Evolutionary conservation across 306 rosid species (phyloP), one percentile per base, ranked within the genome.

Genomic region (Quercus bicolor): DNA sequence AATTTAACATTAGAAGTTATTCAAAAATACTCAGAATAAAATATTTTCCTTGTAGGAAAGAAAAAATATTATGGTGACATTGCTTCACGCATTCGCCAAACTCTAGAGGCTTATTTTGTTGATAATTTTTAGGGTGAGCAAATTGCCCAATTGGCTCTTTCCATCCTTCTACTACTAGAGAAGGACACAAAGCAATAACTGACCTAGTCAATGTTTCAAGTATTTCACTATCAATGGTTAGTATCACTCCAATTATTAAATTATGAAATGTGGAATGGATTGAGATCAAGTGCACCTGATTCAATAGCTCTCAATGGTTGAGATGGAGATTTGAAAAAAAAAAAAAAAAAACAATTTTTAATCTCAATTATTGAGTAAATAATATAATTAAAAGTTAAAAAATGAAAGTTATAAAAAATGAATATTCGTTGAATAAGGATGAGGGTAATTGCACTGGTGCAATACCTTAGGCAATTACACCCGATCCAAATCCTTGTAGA

Each of bases 1-100:
- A 0, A 56, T 7, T 28, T 4, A 31, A 68, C 71, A 6, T 11
- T 20, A 31, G 31, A 52, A 43, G 7, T 23, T 34, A 24, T 70
- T 69, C 9, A 43, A 28, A 70, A 24, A 57, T 37, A 56, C 54
- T 31, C 37, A 55, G 26, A 37, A 77, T 54, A 56, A 33, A 56
- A 40, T 21, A 69, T 14, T 29, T 6, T 1, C 34, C 73, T 1
- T 5, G 19, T 18, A 26, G 51, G 37, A 13, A 52, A n/a, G n/a
- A 79, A 40, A 77, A 75, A 52, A 59, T 74, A 78, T 66, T 80
- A 83, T 55, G 65, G 83, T 76, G 80, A 74, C 85, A 64, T 90
- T 90, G 87, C 92, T 90, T 90, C 92, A 88, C 94, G 92, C 89
- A 86, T 78, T 78, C 73, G 77, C 59, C 29, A 37, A 12, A 81